Evolutionary conservation across 495 filamentous ascomycete species (phyloP).

Genomic region (Astrothelium macrocarpum): DNA sequence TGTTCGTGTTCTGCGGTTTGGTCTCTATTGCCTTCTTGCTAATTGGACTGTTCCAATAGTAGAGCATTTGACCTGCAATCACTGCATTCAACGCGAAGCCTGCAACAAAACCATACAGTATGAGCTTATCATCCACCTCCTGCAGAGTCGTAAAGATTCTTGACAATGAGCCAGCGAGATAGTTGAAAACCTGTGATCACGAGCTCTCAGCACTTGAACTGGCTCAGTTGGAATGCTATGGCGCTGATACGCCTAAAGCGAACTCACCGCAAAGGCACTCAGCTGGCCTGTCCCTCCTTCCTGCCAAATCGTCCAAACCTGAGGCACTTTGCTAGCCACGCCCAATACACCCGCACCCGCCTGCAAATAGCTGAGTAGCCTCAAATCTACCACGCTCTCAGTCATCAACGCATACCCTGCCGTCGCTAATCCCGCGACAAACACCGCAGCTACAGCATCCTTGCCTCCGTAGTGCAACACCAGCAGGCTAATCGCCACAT

Average conservation of each 20-base stretch:
- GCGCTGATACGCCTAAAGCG: not conserved
- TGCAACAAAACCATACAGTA: constrained; percentile 84
- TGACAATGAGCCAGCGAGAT: constrained; percentile 79
- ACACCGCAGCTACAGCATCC: constrained; percentile 50
- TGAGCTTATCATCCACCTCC: constrained; percentile 90
- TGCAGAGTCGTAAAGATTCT: constrained; percentile 95
- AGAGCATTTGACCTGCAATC: constrained; percentile 83
- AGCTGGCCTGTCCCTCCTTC: constrained; percentile 88
- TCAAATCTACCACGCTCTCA: constrained; percentile 54
- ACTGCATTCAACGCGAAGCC: constrained; percentile 81
- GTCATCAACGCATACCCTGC: constrained; percentile 57
- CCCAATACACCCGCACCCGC: constrained; percentile 73
- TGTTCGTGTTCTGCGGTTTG: constrained; percentile 14
- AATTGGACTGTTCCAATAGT: constrained; percentile 81
- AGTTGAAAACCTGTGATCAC: constrained; percentile 78
- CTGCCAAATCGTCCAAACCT: constrained; percentile 74
- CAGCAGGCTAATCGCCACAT: constrained; percentile 74
- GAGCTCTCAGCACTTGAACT: no score
- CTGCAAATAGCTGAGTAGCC: constrained; percentile 66
- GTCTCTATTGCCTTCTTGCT: constrained; percentile 35
- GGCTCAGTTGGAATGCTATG: no score
- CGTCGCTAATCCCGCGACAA: constrained; percentile 63
- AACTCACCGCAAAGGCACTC: constrained; percentile 85
- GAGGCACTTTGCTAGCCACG: constrained; percentile 82
- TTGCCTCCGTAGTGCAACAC: constrained; percentile 71